Percentiles rank a stretch among this genome's conserved stretches.
These are phyloP conservation scores for Microbotryum lychnidis-dioicae DNA, from an alignment of 1,284 basidiomycete genomes.

Conservation along the genomic window DNA sequence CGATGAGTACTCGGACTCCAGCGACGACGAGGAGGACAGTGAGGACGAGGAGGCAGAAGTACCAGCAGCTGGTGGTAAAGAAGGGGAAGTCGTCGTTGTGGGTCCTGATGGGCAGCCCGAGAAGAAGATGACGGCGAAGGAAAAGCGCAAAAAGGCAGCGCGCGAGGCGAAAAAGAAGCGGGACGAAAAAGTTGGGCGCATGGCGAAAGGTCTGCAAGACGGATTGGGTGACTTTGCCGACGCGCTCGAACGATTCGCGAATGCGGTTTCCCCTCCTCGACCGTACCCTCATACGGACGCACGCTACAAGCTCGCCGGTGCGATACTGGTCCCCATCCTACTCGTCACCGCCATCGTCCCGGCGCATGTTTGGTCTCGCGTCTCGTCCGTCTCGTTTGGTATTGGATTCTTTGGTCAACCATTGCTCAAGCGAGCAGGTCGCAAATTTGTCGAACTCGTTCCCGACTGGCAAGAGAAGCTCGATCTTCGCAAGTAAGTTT, in stretches of 20 bases:
- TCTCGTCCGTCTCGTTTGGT: constrained; percentile 46
- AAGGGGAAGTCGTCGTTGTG: background rate
- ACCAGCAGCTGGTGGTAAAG: background rate
- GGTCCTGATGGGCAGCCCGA: constrained; percentile 12
- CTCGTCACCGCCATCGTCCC: constrained; percentile 45
- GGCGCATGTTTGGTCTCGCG: constrained; percentile 44
- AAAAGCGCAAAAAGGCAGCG: constrained; percentile 39
- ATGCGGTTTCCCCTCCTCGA: constrained; percentile 41
- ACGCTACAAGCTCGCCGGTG: constrained; percentile 42
- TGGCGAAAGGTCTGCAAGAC: constrained; percentile 42
- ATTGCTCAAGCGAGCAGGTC: constrained; percentile 42
- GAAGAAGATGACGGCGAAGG: constrained; percentile 35
- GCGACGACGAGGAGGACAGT: constrained; percentile 19
- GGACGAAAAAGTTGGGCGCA: constrained; percentile 41
- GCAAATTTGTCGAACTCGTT: constrained; percentile 44
- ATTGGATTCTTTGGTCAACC: constrained; percentile 51
- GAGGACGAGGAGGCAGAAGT: constrained; percentile 31
- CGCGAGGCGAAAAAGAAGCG: constrained; percentile 42
- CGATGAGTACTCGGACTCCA: constrained; percentile 12
- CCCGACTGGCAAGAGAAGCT: constrained; percentile 48
- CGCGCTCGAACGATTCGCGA: constrained; percentile 40
- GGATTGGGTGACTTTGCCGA: constrained; percentile 42
- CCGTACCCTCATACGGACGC: constrained; percentile 42
- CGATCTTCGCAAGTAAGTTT: constrained; percentile 45
- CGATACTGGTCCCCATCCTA: constrained; percentile 40